A percentile compares a stretch with the other conserved stretches of the same genome.
phyloP scores from a whole-genome alignment of 805 yeast genomes.

The Saturnispora silvae region DNA sequence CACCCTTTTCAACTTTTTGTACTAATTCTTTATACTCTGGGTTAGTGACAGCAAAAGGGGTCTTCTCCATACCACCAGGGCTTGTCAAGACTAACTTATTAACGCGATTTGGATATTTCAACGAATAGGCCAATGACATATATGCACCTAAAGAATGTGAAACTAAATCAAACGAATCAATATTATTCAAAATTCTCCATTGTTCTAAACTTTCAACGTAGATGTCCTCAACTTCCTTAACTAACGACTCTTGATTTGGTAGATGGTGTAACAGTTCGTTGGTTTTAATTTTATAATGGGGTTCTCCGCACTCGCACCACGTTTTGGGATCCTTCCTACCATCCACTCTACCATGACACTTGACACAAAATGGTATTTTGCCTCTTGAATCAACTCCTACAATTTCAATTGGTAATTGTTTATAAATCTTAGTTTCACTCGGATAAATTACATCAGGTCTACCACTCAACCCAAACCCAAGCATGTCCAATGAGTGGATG shows the following conservation, averaged over 20 bases:
- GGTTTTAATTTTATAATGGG: constrained; percentile 2
- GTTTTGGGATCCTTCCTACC: constrained; percentile 7
- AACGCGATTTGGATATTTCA: constrained; percentile 45
- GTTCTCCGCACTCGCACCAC: constrained; percentile 9
- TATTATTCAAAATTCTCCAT: constrained; percentile 44
- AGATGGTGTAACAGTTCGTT: constrained; percentile 16
- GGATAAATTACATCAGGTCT: constrained; percentile 28
- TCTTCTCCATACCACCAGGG: constrained; percentile 73
- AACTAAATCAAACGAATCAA: constrained; percentile 48
- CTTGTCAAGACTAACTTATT: constrained; percentile 50
- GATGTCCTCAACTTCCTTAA: constrained; percentile 40
- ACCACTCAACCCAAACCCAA: constrained; percentile 47
- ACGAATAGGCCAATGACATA: constrained; percentile 52
- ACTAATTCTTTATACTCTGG: constrained; percentile 19
- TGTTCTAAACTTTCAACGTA: constrained; percentile 50
- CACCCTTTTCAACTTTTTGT: constrained; percentile 3
- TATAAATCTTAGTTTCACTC: constrained; percentile 16
- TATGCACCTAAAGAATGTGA: constrained; percentile 81
- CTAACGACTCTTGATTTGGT: constrained; percentile 28
- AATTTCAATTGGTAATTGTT: constrained; percentile 19
- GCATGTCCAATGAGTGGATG: constrained; percentile 36
- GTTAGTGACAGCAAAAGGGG: constrained; percentile 47
- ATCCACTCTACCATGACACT: constrained; percentile 12
- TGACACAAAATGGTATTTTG: constrained; percentile 7
- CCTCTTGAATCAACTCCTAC: constrained; percentile 14